Percentiles rank a stretch among this genome's conserved stretches.
phyloP scores from a whole-genome alignment of 192 early-diverging fungal genomes.

The Gigaspora rosea region DNA sequence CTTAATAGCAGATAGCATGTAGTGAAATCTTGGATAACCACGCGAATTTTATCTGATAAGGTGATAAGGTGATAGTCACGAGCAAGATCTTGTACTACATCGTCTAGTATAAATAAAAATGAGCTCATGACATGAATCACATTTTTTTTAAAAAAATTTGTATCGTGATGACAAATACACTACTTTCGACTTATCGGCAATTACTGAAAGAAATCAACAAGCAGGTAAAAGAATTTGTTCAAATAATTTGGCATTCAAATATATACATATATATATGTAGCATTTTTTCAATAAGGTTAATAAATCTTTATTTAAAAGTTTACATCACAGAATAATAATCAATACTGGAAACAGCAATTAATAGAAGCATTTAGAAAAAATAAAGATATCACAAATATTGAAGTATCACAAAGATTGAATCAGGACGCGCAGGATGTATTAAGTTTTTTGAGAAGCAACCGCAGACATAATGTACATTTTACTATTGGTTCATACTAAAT shows the following conservation, averaged over 20 bases:
- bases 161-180: too few species aligned
- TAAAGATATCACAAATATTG: neutral
- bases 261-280: too few species aligned
- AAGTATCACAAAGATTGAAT: neutral
- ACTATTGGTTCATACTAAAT: neutral
- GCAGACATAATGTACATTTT: neutral
- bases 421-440: slow-evolving; percentile 12
- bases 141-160: too few species aligned
- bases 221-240: neutral
- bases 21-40: too few species aligned
- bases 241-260: neutral
- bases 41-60: too few species aligned
- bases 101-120: too few species aligned
- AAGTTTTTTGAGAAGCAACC: slow-evolving; percentile 16
- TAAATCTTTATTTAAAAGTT: neutral
- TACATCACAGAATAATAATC: slow-evolving; percentile 13
- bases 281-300: too few species aligned
- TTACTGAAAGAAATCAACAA: slow-evolving; percentile 23
- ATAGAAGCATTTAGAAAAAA: slow-evolving; percentile 11
- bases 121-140: too few species aligned
- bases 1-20: too few species aligned
- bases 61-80: too few species aligned
- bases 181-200: slow-evolving; percentile 14
- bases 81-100: too few species aligned
- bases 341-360: neutral